Percentiles rank a stretch among this genome's conserved stretches.
These are phyloP conservation scores for Amanita rubescens DNA, from an alignment of 768 basidiomycete species.

Conservation along the genomic window DNA sequence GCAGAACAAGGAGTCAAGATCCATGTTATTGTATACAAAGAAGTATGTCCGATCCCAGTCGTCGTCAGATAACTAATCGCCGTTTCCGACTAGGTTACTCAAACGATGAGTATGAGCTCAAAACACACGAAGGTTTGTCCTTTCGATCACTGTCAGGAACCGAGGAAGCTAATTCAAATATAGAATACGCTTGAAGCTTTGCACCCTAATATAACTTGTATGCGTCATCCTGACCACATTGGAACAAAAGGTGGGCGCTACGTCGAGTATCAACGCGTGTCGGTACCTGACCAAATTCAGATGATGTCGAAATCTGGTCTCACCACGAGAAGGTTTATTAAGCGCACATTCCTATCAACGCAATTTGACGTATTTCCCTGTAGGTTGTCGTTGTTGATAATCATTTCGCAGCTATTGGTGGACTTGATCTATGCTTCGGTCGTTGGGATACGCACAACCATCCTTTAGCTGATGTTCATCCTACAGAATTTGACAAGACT, in stretches of 20 bases:
- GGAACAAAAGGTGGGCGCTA: conserved; percentile 57
- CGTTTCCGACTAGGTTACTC: conserved; percentile 52
- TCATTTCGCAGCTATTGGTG: conserved; percentile 80
- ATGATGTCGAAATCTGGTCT: conserved; percentile 81
- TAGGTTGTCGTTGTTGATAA: conserved; percentile 82
- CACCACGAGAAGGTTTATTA: conserved; percentile 73
- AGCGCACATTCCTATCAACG: not conserved
- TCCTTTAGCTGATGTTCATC: conserved; percentile 89
- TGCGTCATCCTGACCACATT: conserved; percentile 90
- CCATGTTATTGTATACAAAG: conserved; percentile 92
- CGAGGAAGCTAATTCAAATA: not conserved
- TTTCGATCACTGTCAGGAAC: not conserved
- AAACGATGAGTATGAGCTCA: conserved; percentile 86
- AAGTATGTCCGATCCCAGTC: conserved; percentile 32
- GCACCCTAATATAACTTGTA: conserved; percentile 81
- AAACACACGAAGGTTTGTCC: conserved; percentile 65
- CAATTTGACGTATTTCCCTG: conserved; percentile 13
- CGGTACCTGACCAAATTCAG: conserved; percentile 23
- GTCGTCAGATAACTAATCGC: not conserved
- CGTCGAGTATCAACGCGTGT: not conserved
- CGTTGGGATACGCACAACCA: conserved; percentile 93
- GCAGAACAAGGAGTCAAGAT: conserved; percentile 90
- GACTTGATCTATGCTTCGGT: conserved; percentile 93
- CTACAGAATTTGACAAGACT: conserved; percentile 72
- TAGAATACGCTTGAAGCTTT: conserved; percentile 73